These are phyloP conservation scores for Linnemannia zychae DNA, from an alignment of 192 early-diverging fungal species.

Conservation along the genomic window DNA sequence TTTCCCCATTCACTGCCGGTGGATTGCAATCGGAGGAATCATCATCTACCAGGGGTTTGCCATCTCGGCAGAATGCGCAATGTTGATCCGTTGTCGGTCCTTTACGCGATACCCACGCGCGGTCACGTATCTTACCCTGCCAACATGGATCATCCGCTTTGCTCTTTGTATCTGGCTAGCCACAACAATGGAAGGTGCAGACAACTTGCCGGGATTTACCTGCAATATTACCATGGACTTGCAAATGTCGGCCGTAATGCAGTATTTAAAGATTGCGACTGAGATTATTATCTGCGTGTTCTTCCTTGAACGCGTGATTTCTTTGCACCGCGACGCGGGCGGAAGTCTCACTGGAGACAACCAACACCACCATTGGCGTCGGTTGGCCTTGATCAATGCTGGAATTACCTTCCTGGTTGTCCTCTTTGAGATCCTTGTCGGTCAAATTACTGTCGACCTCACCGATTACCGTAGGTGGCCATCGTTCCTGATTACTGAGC, in stretches of 20 bases:
- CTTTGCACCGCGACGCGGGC: constrained; percentile 26
- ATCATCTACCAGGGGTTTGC: constrained; percentile 54
- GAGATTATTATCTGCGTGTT: constrained; percentile 48
- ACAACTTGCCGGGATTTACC: constrained; percentile 30
- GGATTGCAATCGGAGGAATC: constrained; percentile 50
- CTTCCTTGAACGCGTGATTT: constrained; percentile 52
- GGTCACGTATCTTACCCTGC: constrained; percentile 45
- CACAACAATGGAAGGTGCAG: constrained; percentile 24
- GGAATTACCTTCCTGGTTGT: constrained; percentile 52
- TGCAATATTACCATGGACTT: constrained; percentile 39
- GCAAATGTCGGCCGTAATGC: constrained; percentile 35
- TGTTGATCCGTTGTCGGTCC: constrained; percentile 51
- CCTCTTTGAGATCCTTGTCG: constrained; percentile 51
- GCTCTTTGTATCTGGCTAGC: constrained; percentile 47
- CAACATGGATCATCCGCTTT: constrained; percentile 46
- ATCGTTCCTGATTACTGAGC: not conserved
- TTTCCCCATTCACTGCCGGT: constrained; percentile 41
- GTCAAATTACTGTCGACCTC: constrained; percentile 44
- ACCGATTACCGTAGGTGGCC: constrained; percentile 36
- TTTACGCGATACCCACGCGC: constrained; percentile 39
- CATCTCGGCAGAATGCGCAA: constrained; percentile 53
- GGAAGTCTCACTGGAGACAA: constrained; percentile 7
- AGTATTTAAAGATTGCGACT: constrained; percentile 54
- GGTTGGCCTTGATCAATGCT: constrained; percentile 47
- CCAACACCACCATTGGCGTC: constrained; percentile 46